Evolutionary conservation across 768 basidiomycete species (phyloP).

Genomic region (Psilocybe subaeruginosa): DNA sequence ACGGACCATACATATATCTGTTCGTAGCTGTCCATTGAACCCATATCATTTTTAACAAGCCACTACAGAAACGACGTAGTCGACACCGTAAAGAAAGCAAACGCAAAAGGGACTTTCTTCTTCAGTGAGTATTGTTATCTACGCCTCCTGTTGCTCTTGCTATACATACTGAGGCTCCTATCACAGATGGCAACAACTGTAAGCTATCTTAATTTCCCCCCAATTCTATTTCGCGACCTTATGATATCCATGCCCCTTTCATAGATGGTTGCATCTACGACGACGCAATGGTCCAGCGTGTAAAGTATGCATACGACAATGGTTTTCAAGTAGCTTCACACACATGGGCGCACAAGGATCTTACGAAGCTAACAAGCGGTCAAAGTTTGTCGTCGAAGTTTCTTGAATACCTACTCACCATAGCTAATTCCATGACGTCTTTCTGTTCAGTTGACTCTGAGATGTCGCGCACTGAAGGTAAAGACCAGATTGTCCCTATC

Average conservation of each 20-base stretch:
- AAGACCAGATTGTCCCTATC: too few relatives aligned
- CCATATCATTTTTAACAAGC: background rate
- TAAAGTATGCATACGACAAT: conserved; percentile 30
- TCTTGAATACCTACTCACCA: background rate
- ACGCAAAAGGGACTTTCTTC: conserved; percentile 35
- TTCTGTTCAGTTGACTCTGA: conserved; percentile 29
- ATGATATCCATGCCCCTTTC: background rate
- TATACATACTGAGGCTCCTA: background rate
- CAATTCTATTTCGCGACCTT: background rate
- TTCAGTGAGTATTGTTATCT: conserved; percentile 25
- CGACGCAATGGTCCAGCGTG: conserved; percentile 25
- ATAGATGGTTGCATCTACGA: conserved; percentile 36
- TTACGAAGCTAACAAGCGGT: conserved; percentile 29
- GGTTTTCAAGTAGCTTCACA: conserved; percentile 39
- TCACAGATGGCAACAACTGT: conserved; percentile 8
- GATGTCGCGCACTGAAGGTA: conserved; percentile 30
- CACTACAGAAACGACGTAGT: conserved; percentile 13
- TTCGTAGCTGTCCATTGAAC: background rate
- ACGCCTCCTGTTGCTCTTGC: background rate
- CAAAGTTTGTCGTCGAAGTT: background rate
- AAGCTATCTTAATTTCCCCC: background rate
- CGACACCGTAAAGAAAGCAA: conserved; percentile 22
- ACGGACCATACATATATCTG: conserved; percentile 15
- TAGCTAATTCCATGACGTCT: too few relatives aligned
- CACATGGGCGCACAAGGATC: conserved; percentile 35